Conservation (phyloP, 805 yeast species). For the Cyberlindnera petersonii region DNA sequence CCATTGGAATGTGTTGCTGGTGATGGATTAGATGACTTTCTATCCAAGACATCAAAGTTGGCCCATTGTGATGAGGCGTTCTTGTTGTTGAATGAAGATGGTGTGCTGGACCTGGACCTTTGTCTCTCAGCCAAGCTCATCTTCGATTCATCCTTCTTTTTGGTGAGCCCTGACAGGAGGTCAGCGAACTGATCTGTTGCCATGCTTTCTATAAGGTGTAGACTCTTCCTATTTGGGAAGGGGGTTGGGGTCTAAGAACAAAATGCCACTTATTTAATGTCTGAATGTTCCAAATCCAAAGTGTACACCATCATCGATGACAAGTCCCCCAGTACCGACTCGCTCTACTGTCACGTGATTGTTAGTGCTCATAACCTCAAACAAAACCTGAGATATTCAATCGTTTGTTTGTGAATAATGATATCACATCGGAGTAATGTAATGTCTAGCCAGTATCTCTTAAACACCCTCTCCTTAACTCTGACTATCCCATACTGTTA, state of each 20-base stretch:
- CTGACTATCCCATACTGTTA: too few relatives aligned
- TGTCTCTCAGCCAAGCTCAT: conserved; percentile 35
- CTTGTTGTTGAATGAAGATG: neutral
- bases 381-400: too few relatives aligned
- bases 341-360: neutral
- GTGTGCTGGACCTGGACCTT: conserved; percentile 11
- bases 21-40: conserved; percentile 5
- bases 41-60: conserved; percentile 35
- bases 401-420: too few relatives aligned
- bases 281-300: too few relatives aligned
- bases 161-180: conserved; percentile 20
- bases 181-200: conserved; percentile 29
- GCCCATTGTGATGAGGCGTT: conserved; percentile 28
- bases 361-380: neutral
- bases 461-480: too few relatives aligned
- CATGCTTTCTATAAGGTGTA: conserved; percentile 3
- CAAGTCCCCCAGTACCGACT: neutral
- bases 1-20: conserved; percentile 7
- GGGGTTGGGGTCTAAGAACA: too few relatives aligned
- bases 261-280: too few relatives aligned
- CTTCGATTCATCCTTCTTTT: conserved; percentile 26
- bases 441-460: too few relatives aligned
- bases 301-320: neutral
- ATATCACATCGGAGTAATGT: too few relatives aligned
- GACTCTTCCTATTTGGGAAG: neutral